A percentile compares a stretch with the other conserved stretches of the same genome.
phyloP scores from a whole-genome alignment of 768 basidiomycete genomes.

The Suillus fuscotomentosus region DNA sequence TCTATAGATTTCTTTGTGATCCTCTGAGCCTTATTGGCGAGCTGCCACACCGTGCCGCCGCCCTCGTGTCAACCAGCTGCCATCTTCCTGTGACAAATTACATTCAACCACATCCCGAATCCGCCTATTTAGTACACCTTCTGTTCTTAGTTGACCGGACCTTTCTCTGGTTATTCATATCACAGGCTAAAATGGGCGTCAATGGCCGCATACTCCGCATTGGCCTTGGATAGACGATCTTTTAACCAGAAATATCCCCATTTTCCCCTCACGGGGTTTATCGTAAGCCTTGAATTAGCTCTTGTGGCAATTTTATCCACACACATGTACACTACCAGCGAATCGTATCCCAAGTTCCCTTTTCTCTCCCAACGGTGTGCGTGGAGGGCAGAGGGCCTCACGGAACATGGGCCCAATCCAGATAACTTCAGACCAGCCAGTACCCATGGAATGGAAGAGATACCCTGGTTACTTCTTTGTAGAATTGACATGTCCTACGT shows the following conservation, averaged over 20 bases:
- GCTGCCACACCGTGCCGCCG: not conserved
- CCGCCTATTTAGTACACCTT: not conserved
- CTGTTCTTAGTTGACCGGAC: not conserved
- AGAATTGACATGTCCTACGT: not conserved
- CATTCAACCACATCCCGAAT: not conserved
- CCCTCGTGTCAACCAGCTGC: slow-evolving; percentile 3
- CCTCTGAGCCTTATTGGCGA: not conserved
- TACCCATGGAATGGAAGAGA: not conserved
- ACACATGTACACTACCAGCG: not conserved
- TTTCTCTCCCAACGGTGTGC: not conserved
- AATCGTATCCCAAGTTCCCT: not conserved
- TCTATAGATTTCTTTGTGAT: not conserved
- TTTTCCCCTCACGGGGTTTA: not conserved
- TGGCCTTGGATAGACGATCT: not conserved
- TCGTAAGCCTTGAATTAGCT: not conserved
- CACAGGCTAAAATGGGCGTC: slow-evolving; percentile 1
- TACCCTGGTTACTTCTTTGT: not conserved
- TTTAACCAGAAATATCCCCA: not conserved
- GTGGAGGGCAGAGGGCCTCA: slow-evolving; percentile 3
- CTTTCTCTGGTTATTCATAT: not conserved
- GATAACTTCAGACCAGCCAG: not conserved
- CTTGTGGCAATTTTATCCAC: not conserved
- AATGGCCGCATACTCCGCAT: not conserved
- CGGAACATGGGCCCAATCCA: not conserved
- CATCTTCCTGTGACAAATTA: not conserved